phyloP scores from a whole-genome alignment of 2,329 filamentous ascomycete species.

The Chrysosporium keratinophilum region DNA sequence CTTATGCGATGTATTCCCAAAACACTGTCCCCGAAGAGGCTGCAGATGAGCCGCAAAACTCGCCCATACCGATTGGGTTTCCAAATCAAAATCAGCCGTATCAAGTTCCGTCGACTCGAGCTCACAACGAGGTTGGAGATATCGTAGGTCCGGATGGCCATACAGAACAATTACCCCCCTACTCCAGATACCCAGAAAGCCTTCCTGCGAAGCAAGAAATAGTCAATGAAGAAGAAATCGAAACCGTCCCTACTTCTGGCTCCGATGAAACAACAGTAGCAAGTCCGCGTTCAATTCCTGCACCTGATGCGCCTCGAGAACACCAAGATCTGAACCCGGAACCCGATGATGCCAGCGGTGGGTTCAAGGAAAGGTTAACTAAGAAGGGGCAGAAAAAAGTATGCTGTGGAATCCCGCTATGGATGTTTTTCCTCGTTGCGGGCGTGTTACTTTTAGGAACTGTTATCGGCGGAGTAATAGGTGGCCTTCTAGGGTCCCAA shows the following conservation, averaged over 20 bases:
- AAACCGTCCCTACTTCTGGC: conserved; percentile 33
- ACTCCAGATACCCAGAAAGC: conserved; percentile 78
- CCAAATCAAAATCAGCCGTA: conserved; percentile 57
- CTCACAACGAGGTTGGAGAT: conserved; percentile 71
- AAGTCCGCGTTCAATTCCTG: conserved; percentile 16
- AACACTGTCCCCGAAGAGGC: conserved; percentile 55
- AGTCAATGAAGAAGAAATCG: conserved; percentile 27
- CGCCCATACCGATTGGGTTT: conserved; percentile 58
- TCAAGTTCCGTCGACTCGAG: conserved; percentile 54
- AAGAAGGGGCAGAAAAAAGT: conserved; percentile 34
- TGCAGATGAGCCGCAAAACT: conserved; percentile 28
- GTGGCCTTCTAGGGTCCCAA: conserved; percentile 42
- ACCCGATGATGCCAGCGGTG: conserved; percentile 23
- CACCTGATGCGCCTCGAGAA: not conserved
- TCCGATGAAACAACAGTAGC: conserved; percentile 23
- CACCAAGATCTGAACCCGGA: conserved; percentile 15
- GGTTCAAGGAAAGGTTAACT: conserved; percentile 37
- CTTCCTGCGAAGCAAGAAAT: conserved; percentile 47
- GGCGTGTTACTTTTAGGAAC: conserved; percentile 41
- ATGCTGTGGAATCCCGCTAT: conserved; percentile 45
- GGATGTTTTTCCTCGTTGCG: conserved; percentile 39
- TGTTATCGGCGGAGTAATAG: conserved; percentile 45
- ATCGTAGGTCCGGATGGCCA: conserved; percentile 82
- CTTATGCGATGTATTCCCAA: conserved; percentile 78
- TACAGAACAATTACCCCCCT: conserved; percentile 82